Evolutionary conservation across 2,329 filamentous ascomycete species (phyloP), one percentile per base, ranked within the genome.

Genomic region (Fragosphaeria purpurea): DNA sequence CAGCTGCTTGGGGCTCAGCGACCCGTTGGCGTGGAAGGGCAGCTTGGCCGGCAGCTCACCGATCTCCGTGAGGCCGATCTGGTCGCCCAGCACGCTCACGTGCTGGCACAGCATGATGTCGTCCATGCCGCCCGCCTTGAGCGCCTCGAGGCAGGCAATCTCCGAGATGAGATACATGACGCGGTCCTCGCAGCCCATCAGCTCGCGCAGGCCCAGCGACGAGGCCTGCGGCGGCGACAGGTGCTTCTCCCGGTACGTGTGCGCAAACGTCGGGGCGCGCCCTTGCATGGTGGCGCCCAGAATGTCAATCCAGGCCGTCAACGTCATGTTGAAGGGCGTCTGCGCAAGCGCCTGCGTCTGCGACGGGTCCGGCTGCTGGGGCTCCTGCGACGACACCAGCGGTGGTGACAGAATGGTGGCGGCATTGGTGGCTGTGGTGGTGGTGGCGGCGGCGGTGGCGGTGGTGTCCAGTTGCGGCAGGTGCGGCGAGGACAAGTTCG

Each of bases 101-200:
- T 96, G 91, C 53, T 85, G 80, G 77, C 90, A 96, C 43, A 97
- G 80, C 47, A 82, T 80, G 57, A 93, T 83, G 62, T 93, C 84
- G 59, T 95, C 86, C 71, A 93, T 88, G 59, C 86, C 86, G 53
- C 86, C 81, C 40, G 75, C 71, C 74, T 93, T 94, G 56, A 96
- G 79, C 4, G 87, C 86, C 66, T 97, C 93, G 48, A 98, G 81
- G 67, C 93, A 97, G 50, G 91, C 88, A 60, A 97, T 95, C 70
- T 98, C 93, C 2, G 89, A 95, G 65, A 98, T 95, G 60, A 97
- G 76, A 67, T 95, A 97, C 89, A 98, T 96, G 68, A 97, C 86
- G 30, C 83, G 82, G 69, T 98, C 93, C 57, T 97, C 91, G 67
- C 93, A 97, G 59, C 93, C 93, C 90, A 97, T 97, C 47, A 97